A percentile compares a stretch with the other conserved stretches of the same genome.
These are phyloP conservation scores for Ceratocystiopsis minuta DNA, from an alignment of 2,329 filamentous ascomycete species.

Conservation along the genomic window DNA sequence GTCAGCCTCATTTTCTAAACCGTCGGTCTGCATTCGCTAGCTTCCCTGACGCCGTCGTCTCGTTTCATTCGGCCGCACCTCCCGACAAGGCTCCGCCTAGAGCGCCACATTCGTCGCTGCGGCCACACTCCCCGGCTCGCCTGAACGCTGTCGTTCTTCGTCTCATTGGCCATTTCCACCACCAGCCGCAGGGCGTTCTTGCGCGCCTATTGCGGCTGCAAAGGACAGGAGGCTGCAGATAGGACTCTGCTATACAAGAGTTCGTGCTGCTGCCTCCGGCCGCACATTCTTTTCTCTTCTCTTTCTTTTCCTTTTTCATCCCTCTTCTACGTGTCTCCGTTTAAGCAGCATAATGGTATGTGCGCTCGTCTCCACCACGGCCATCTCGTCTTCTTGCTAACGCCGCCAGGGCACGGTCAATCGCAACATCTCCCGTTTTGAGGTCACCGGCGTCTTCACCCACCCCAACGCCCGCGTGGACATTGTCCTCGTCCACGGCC, in stretches of 20 bases:
- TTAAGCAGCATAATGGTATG: slow-evolving; percentile 2
- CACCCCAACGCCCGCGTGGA: slow-evolving; percentile 42
- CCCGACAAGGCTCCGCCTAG: too few relatives aligned
- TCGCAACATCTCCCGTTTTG: slow-evolving; percentile 21
- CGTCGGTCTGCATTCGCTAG: too few relatives aligned
- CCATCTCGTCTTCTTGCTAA: not conserved
- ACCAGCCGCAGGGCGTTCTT: too few relatives aligned
- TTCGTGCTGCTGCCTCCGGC: not conserved
- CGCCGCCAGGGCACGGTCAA: slow-evolving; percentile 1
- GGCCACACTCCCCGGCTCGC: too few relatives aligned
- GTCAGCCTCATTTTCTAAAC: too few relatives aligned
- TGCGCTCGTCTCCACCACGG: not conserved
- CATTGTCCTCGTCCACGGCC: slow-evolving; percentile 54
- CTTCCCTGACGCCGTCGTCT: too few relatives aligned
- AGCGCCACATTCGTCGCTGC: too few relatives aligned
- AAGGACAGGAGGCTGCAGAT: not conserved
- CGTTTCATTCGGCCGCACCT: too few relatives aligned
- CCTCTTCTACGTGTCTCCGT: not conserved
- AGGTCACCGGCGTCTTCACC: slow-evolving; percentile 39
- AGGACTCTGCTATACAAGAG: too few relatives aligned
- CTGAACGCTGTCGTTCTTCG: too few relatives aligned
- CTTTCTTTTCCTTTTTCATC: not conserved
- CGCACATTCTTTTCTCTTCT: not conserved
- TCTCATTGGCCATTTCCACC: too few relatives aligned
- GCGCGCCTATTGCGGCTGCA: not conserved